Conservation (phyloP, 1,284 basidiomycete genomes). For the Xerocomus cyaneibrunnescens region DNA sequence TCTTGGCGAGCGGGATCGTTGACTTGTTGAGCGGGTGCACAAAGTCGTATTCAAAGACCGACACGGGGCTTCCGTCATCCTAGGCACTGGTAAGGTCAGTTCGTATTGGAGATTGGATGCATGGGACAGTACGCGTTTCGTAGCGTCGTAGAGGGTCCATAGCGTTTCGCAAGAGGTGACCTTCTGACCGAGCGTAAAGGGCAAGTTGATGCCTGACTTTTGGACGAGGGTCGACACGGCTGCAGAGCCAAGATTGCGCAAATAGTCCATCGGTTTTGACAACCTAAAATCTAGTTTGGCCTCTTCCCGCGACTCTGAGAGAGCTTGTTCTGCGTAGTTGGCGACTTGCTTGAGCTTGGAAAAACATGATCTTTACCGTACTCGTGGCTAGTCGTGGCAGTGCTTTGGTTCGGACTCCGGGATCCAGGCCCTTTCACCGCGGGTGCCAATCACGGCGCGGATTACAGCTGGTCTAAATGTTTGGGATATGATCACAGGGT, state of each 20-base stretch:
- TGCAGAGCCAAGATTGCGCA: conserved; percentile 81
- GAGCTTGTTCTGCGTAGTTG: too few relatives aligned
- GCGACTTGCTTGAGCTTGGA: too few relatives aligned
- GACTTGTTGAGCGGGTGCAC: conserved; percentile 57
- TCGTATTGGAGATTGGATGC: conserved; percentile 8
- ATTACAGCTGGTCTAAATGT: too few relatives aligned
- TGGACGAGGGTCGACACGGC: conserved; percentile 85
- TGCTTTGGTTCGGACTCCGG: too few relatives aligned
- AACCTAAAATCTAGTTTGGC: too few relatives aligned
- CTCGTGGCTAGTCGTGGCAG: too few relatives aligned
- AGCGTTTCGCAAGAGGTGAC: conserved; percentile 73
- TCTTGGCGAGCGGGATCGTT: conserved; percentile 79
- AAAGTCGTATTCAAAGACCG: conserved; percentile 89
- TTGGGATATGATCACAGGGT: too few relatives aligned
- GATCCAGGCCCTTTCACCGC: too few relatives aligned
- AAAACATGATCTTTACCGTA: too few relatives aligned
- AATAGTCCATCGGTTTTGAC: conserved; percentile 79
- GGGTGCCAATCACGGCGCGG: too few relatives aligned
- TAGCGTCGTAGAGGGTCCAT: conserved; percentile 87
- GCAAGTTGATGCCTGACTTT: conserved; percentile 87
- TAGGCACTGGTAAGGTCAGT: conserved; percentile 38
- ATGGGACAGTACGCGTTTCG: conserved; percentile 67
- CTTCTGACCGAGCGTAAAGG: conserved; percentile 83
- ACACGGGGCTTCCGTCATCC: conserved; percentile 86
- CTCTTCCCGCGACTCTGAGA: too few relatives aligned